Evolutionary conservation across 768 basidiomycete genomes (phyloP).

Genomic region (Sarcodon sp.): DNA sequence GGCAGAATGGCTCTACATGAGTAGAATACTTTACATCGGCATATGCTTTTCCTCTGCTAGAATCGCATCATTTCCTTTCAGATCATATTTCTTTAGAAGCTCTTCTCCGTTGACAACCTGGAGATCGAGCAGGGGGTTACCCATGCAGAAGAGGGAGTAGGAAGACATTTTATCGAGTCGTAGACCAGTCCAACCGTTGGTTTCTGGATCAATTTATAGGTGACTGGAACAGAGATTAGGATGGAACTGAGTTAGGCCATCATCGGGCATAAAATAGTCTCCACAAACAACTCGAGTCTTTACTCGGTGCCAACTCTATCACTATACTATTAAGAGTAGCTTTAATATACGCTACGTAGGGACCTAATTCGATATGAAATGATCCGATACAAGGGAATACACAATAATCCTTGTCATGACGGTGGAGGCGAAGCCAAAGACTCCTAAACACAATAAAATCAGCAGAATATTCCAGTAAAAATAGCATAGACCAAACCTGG

Average conservation of each 20-base stretch:
- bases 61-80: slow-evolving; percentile 94
- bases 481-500: slow-evolving; percentile 27
- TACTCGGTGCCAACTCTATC: neutral
- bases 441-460: slow-evolving; percentile 25
- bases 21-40: slow-evolving; percentile 46
- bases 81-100: slow-evolving; percentile 77
- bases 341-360: neutral
- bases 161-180: slow-evolving; percentile 7
- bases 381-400: neutral
- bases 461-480: slow-evolving; percentile 4
- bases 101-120: slow-evolving; percentile 81
- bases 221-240: neutral
- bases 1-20: neutral
- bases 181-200: too few species aligned
- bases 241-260: neutral
- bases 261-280: neutral
- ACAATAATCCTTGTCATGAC: slow-evolving; percentile 18
- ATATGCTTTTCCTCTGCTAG: slow-evolving; percentile 83
- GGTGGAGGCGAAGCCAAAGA: slow-evolving; percentile 64
- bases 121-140: slow-evolving; percentile 95
- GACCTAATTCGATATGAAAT: too few species aligned
- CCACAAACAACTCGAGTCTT: neutral
- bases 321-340: neutral
- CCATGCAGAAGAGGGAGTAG: slow-evolving; percentile 76
- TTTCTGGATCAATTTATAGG: too few species aligned